phyloP scores from a whole-genome alignment of 2,329 filamentous ascomycete species.

The Xylariaceae sp. region DNA sequence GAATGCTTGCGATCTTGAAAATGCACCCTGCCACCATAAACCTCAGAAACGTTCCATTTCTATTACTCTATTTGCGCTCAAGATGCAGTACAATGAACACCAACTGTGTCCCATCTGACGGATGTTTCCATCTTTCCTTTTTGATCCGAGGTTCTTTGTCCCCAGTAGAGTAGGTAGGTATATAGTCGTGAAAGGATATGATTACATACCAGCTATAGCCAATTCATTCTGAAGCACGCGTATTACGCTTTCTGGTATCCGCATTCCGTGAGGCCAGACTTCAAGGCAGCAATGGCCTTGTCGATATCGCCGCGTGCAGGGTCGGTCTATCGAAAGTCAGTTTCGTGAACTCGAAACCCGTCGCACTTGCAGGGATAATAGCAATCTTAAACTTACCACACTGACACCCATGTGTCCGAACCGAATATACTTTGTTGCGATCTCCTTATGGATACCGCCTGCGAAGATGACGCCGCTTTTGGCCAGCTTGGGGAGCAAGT shows the following conservation, averaged over 20 bases:
- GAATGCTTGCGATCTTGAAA: neutral
- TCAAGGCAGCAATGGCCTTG: slow-evolving; percentile 73
- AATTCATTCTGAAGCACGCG: neutral
- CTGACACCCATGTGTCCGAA: slow-evolving; percentile 98
- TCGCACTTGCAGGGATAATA: neutral
- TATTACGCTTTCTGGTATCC: slow-evolving; percentile 54
- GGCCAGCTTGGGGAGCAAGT: slow-evolving; percentile 77
- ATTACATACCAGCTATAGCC: neutral
- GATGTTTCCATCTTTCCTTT: neutral
- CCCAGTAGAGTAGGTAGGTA: neutral
- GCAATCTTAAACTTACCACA: slow-evolving; percentile 54
- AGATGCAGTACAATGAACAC: slow-evolving; percentile 2
- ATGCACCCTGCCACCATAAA: neutral
- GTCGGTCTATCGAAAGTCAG: slow-evolving; percentile 56
- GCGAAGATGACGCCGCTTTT: slow-evolving; percentile 92
- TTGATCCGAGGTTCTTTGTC: neutral
- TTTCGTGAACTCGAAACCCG: neutral
- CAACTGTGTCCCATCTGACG: neutral
- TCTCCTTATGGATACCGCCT: slow-evolving; percentile 92
- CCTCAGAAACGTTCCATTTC: slow-evolving; percentile 2
- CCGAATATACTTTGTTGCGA: slow-evolving; percentile 86
- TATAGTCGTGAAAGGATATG: neutral
- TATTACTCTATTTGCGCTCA: slow-evolving; percentile 10
- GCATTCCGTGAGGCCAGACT: slow-evolving; percentile 68
- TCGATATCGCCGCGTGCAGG: slow-evolving; percentile 76